Evolutionary conservation across 1,139 yeast genomes (phyloP).

Genomic region (Yamadazyma friedrichii): DNA sequence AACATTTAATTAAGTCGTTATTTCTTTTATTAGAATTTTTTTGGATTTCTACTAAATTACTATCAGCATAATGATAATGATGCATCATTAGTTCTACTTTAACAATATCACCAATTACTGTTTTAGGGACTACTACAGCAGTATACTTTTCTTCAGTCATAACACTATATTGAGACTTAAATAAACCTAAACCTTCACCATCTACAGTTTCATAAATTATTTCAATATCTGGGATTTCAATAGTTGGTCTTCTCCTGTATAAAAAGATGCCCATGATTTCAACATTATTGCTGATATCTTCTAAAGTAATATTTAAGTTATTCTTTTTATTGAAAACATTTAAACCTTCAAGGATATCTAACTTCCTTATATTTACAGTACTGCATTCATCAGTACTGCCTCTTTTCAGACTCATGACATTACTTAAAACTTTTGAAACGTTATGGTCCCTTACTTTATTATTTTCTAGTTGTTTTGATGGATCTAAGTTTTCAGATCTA

Average conservation of each 20-base stretch:
- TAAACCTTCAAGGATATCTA: slow-evolving; percentile 22
- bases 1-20: slow-evolving; percentile 46
- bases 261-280: slow-evolving; percentile 27
- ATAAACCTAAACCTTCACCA: slow-evolving; percentile 40
- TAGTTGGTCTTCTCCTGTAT: slow-evolving; percentile 21
- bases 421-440: neutral
- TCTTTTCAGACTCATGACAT: neutral
- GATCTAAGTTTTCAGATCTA: no score
- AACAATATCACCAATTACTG: slow-evolving; percentile 39
- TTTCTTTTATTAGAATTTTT: slow-evolving; percentile 21
- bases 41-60: slow-evolving; percentile 20
- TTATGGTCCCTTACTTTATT: neutral
- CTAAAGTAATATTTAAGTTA: slow-evolving; percentile 10
- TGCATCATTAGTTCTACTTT: slow-evolving; percentile 29
- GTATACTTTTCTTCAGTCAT: slow-evolving; percentile 19
- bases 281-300: slow-evolving; percentile 23
- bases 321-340: slow-evolving; percentile 8
- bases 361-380: neutral
- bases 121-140: slow-evolving; percentile 37
- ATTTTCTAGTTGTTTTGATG: neutral
- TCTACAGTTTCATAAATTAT: slow-evolving; percentile 31
- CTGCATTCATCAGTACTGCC: slow-evolving; percentile 2
- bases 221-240: slow-evolving; percentile 21
- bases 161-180: slow-evolving; percentile 19
- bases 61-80: slow-evolving; percentile 31